A percentile compares a stretch with the other conserved stretches of the same genome.
phyloP scores from a whole-genome alignment of 179 eudicot species.

The Spinacia oleracea region DNA sequence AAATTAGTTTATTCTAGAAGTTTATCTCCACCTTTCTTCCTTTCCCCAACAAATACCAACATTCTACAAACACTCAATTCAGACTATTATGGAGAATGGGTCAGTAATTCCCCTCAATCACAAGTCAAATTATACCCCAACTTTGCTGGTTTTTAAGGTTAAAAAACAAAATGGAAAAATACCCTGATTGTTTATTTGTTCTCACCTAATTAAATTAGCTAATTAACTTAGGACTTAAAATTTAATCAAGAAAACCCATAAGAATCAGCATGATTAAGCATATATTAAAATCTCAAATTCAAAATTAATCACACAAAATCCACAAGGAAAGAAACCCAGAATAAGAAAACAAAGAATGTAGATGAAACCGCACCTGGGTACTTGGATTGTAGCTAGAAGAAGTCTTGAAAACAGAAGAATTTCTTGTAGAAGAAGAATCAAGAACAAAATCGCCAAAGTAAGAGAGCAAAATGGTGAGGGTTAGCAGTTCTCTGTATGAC shows the following conservation, averaged over 20 bases:
- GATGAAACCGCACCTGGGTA: slow-evolving; percentile 30
- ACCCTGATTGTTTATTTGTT: background rate
- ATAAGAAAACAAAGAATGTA: background rate
- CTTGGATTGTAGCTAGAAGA: slow-evolving; percentile 13
- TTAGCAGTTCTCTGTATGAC: no score
- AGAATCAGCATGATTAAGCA: background rate
- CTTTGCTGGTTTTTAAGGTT: background rate
- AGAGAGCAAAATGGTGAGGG: slow-evolving; percentile 40
- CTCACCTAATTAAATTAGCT: background rate
- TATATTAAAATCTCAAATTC: no score
- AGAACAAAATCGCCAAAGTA: slow-evolving; percentile 34
- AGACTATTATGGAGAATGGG: background rate
- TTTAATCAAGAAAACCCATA: background rate
- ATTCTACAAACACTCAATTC: background rate
- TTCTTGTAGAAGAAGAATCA: slow-evolving; percentile 27
- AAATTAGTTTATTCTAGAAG: background rate
- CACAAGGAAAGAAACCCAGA: slow-evolving; percentile 8
- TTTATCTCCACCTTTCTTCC: background rate
- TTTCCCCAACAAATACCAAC: background rate
- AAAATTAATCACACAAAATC: background rate
- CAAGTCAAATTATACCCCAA: slow-evolving; percentile 13
- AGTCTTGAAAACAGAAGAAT: slow-evolving; percentile 18
- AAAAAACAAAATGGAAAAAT: background rate
- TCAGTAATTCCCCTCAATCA: background rate
- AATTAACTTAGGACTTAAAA: background rate